Evolutionary conservation across 768 basidiomycete genomes (phyloP).

Genomic region (Serendipita sp.): DNA sequence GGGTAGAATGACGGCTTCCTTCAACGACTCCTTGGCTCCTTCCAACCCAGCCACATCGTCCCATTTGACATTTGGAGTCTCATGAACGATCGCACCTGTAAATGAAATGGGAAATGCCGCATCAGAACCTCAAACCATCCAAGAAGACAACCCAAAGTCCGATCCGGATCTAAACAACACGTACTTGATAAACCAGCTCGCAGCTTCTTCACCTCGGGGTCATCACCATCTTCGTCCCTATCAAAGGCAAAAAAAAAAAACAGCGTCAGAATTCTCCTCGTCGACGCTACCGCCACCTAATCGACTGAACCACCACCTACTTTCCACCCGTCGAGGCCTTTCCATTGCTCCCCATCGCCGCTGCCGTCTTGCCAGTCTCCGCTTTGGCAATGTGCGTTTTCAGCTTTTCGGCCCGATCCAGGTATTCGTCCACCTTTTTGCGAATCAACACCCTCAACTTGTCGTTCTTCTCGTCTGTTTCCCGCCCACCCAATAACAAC

Average conservation of each 20-base stretch:
- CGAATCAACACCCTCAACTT: conserved; percentile 76
- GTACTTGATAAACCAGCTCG: conserved; percentile 63
- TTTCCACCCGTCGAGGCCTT: conserved; percentile 13
- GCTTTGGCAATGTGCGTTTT: conserved; percentile 59
- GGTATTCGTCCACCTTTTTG: conserved; percentile 79
- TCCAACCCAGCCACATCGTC: conserved; percentile 97
- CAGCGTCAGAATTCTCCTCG: not conserved
- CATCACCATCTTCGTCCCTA: conserved; percentile 50
- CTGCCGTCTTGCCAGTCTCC: conserved; percentile 20
- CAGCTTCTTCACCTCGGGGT: conserved; percentile 92
- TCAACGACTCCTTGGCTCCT: conserved; percentile 85
- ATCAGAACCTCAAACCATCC: not conserved
- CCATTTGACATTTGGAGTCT: conserved; percentile 94
- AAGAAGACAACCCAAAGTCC: too few relatives aligned
- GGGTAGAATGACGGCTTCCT: conserved; percentile 97
- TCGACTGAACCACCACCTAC: conserved; percentile 18
- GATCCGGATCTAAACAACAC: not conserved
- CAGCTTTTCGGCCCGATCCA: conserved; percentile 77
- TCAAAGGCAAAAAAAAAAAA: conserved; percentile 17
- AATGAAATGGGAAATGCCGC: not conserved
- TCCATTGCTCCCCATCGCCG: conserved; percentile 20
- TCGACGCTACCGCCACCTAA: not conserved
- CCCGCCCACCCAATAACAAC: not conserved
- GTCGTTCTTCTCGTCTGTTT: conserved; percentile 81
- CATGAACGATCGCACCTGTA: conserved; percentile 67